Conservation (phyloP, 2,329 filamentous ascomycete species). For the Chaetomiaceae sp. region DNA sequence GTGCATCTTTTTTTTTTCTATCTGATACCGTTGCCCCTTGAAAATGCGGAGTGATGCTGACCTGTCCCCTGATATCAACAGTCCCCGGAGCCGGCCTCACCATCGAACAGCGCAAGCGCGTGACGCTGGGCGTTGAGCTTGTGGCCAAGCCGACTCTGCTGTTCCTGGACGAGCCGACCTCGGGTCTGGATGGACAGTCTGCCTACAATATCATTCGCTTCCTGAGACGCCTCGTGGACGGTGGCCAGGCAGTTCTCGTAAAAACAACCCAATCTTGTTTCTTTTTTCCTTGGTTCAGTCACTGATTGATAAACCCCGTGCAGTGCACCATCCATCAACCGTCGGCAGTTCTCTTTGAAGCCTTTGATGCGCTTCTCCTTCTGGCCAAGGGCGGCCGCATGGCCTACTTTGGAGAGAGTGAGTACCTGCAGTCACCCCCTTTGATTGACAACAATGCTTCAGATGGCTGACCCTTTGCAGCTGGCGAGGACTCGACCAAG, state of each 20-base stretch:
- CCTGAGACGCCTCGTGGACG: background rate
- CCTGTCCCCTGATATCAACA: too few relatives aligned
- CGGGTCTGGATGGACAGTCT: background rate
- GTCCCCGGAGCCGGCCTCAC: background rate
- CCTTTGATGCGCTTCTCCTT: background rate
- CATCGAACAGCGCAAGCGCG: background rate
- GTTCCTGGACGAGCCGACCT: slow-evolving; percentile 1
- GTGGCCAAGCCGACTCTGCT: background rate
- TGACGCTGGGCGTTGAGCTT: slow-evolving; percentile 1
- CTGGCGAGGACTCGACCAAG: background rate
- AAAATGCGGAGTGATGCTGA: background rate
- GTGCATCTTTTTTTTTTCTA: background rate
- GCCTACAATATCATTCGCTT: slow-evolving; percentile 3
- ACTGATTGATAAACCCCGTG: too few relatives aligned
- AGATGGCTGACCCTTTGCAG: background rate
- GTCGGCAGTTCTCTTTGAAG: background rate
- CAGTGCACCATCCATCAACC: slow-evolving; percentile 2
- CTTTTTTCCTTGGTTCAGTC: too few relatives aligned
- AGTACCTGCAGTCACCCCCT: background rate
- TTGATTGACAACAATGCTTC: background rate
- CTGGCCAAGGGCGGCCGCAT: background rate
- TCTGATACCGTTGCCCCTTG: background rate
- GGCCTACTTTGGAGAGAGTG: slow-evolving; percentile 1
- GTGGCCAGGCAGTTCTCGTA: background rate
- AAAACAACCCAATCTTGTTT: background rate